phyloP scores from a whole-genome alignment of 345 rosid genomes.

The Salix arbutifolia region DNA sequence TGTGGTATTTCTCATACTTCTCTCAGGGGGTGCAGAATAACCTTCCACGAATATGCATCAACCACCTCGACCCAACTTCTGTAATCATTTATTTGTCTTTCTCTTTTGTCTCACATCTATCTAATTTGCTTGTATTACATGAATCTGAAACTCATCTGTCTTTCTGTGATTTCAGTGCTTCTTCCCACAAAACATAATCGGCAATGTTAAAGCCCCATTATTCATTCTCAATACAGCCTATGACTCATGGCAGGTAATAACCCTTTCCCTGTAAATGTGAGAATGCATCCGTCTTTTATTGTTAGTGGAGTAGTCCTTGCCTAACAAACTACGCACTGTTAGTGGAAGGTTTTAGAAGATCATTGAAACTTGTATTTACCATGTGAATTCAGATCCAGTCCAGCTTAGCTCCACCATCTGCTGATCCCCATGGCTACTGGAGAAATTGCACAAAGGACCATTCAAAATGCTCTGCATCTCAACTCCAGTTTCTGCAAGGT shows the following conservation, averaged over 20 bases:
- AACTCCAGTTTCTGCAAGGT: conserved; percentile 77
- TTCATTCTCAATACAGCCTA: conserved; percentile 88
- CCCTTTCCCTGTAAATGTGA: neutral
- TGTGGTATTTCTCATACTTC: conserved; percentile 6
- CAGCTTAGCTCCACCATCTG: conserved; percentile 85
- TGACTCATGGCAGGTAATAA: conserved; percentile 96
- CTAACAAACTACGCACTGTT: neutral
- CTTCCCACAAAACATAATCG: conserved; percentile 94
- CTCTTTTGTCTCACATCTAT: neutral
- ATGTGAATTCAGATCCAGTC: conserved; percentile 60
- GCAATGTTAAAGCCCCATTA: conserved; percentile 63
- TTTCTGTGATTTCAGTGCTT: conserved; percentile 58
- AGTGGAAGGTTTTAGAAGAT: neutral
- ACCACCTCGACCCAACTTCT: conserved; percentile 78
- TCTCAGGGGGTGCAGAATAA: conserved; percentile 52
- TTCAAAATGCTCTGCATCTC: conserved; percentile 64
- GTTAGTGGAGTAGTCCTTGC: neutral
- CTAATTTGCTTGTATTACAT: neutral
- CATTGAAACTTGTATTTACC: neutral
- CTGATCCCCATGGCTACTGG: conserved; percentile 92
- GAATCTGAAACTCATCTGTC: neutral
- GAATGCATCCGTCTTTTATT: neutral
- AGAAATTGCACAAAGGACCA: conserved; percentile 70
- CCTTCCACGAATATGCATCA: conserved; percentile 71
- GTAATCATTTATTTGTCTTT: conserved; percentile 31